Evolutionary conservation across 2,329 filamentous ascomycete species (phyloP), one percentile per base, ranked within the genome.

Genomic region (Zasmidium citrigriseum): DNA sequence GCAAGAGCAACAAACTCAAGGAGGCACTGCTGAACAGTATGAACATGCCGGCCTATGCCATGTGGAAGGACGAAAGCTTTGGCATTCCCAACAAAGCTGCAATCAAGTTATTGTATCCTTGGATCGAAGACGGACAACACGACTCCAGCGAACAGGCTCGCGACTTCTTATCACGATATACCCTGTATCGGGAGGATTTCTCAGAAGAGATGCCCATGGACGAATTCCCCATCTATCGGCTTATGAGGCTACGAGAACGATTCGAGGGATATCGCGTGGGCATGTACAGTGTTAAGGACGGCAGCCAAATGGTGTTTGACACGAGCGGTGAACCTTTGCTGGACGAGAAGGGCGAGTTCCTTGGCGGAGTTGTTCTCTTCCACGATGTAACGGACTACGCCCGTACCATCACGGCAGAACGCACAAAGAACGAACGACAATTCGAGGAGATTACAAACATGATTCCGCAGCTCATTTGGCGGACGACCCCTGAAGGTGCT

Each of bases 21-120:
- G 89, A 93, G 69, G 89, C 89, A 0, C 80, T 93, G 20, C 76
- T 93, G 5, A 89, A 91, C 68, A 89, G 86, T 41, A 89, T 90
- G 23, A 83, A 86, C 60, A 86, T 90, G 69, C 89, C 90, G 0
- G 87, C 91, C 21, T 78, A 92, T 46, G 87, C 88, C 22, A 89
- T 92, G 86, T 93, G 90, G 90, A 89, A 87, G 68, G 90, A 93
- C 64, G 85, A 88, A 54, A 88, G 84, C 49, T 86, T 91, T 48
- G 86, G 85, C 0, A 86, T 91, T 46, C 87, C 89, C 3, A 93
- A 93, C 68, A 84, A 83, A 64, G 88, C 88, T 3, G 83, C 79
- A 46, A 68, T 81, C 18, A 71, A 73, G 50, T 66, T 80, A 2
- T 60, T 74, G 3, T 72, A 69, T 44, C 70, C 70, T 9, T 70